Conservation (phyloP, 805 yeast species). For the Metschnikowia matae region DNA sequence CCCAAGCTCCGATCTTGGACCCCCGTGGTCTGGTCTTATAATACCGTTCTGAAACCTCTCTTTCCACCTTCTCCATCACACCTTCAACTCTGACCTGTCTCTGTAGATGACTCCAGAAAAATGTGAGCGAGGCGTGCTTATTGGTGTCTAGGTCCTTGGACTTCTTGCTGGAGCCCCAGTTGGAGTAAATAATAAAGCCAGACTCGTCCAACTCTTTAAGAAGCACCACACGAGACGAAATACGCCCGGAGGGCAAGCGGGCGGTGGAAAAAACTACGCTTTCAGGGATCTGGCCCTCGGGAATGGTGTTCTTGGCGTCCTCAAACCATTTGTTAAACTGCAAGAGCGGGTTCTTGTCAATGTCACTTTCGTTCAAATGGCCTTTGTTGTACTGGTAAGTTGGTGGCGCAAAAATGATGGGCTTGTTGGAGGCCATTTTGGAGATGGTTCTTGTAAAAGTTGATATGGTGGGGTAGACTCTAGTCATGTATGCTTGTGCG, state of each 20-base stretch:
- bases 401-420: conserved; percentile 68
- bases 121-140: conserved; percentile 76
- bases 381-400: conserved; percentile 82
- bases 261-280: conserved; percentile 87
- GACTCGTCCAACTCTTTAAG: conserved; percentile 83
- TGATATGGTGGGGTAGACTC: neutral
- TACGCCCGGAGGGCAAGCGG: conserved; percentile 82
- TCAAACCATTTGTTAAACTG: conserved; percentile 86
- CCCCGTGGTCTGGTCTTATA: conserved; percentile 89
- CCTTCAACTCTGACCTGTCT: conserved; percentile 96
- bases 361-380: conserved; percentile 50
- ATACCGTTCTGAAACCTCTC: conserved; percentile 73
- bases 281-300: conserved; percentile 69
- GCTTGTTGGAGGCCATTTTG: conserved; percentile 18
- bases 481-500: neutral
- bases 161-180: conserved; percentile 87
- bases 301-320: conserved; percentile 55
- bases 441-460: neutral
- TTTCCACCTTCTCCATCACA: conserved; percentile 61
- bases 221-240: conserved; percentile 77
- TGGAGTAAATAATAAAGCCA: conserved; percentile 86
- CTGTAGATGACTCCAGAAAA: conserved; percentile 89
- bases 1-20: conserved; percentile 94
- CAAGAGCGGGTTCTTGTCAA: conserved; percentile 57
- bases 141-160: conserved; percentile 66